phyloP scores from a whole-genome alignment of 169 alveolate genomes.

The Sarcocystis neurona region DNA sequence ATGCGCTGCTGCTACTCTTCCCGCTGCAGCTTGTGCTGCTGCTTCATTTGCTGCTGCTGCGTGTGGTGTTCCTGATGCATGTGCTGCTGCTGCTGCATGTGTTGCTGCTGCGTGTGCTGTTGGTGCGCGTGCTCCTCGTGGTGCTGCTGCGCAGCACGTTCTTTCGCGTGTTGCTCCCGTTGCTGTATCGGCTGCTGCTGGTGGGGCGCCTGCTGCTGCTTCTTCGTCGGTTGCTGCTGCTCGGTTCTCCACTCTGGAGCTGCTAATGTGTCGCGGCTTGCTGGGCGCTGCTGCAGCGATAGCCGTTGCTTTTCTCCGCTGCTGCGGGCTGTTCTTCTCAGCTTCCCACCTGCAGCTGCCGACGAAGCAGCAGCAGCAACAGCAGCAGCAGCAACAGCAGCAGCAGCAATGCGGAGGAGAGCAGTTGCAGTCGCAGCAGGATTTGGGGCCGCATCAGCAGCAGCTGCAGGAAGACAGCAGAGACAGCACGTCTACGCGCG shows the following conservation, averaged over 20 bases:
- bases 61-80: too few relatives aligned
- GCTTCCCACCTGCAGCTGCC: neutral
- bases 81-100: too few relatives aligned
- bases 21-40: too few relatives aligned
- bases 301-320: neutral
- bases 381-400: neutral
- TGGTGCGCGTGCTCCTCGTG: too few relatives aligned
- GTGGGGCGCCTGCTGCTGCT: neutral
- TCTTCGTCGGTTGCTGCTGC: neutral
- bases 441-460: neutral
- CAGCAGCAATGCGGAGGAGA: neutral
- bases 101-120: too few relatives aligned
- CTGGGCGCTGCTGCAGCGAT: neutral
- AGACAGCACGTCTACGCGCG: too few relatives aligned
- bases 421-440: too few relatives aligned
- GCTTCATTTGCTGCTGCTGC: too few relatives aligned
- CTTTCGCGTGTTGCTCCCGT: neutral
- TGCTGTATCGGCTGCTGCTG: neutral
- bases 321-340: neutral
- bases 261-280: neutral
- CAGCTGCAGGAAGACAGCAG: neutral
- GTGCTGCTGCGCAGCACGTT: too few relatives aligned
- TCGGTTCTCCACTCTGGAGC: neutral
- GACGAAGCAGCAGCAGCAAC: neutral
- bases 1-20: too few relatives aligned